These are phyloP conservation scores for Acanthamoeba healyi DNA, from an alignment of 208 protist genomes.

Conservation along the genomic window DNA sequence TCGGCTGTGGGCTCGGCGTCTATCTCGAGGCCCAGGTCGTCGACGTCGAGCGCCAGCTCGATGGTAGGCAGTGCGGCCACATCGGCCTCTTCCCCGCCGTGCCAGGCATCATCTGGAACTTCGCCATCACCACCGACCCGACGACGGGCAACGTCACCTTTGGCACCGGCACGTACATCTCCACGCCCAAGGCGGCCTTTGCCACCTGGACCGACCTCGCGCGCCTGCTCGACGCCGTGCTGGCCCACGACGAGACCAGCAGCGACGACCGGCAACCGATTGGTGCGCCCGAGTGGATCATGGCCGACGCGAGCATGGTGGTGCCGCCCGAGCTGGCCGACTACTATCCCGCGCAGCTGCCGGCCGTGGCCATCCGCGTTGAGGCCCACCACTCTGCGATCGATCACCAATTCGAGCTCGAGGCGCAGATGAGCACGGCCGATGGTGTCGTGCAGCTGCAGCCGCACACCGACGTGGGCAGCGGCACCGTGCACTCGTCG, in stretches of 20 bases:
- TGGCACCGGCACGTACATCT: background rate
- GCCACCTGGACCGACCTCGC: conserved; percentile 24
- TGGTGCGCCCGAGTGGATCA: background rate
- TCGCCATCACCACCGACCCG: background rate
- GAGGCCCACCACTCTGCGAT: background rate
- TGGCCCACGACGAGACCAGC: background rate
- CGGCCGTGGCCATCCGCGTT: background rate
- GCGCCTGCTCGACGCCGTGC: background rate
- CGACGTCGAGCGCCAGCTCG: background rate
- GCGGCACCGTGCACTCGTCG: background rate
- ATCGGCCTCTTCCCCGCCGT: conserved; percentile 27
- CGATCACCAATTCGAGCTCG: background rate
- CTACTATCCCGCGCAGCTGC: background rate
- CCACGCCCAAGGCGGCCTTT: conserved; percentile 4
- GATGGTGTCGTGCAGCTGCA: background rate
- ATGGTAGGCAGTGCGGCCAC: background rate
- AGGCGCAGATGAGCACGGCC: background rate
- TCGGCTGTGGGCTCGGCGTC: background rate
- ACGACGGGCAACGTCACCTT: background rate
- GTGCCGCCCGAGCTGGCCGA: conserved; percentile 36
- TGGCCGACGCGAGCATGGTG: background rate
- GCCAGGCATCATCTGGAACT: conserved; percentile 23
- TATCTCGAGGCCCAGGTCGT: background rate
- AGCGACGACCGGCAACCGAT: background rate
- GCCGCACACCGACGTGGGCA: background rate